Evolutionary conservation across 805 yeast genomes (phyloP).

Genomic region (Cyberlindnera bimundalis): DNA sequence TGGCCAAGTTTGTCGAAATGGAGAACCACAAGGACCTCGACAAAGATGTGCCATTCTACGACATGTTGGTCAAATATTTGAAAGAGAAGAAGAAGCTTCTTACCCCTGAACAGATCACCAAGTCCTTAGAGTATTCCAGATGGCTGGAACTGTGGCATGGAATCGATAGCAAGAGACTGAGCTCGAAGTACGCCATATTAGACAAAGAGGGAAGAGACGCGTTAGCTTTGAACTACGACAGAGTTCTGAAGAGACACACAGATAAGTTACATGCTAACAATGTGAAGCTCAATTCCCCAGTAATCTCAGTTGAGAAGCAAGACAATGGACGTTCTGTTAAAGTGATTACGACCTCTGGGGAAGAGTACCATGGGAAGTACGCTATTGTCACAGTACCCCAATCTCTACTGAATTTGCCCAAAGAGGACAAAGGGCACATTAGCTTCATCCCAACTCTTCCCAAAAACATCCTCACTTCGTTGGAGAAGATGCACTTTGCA

Average conservation of each 20-base stretch:
- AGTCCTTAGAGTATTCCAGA: conserved; percentile 53
- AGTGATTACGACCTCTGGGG: conserved; percentile 30
- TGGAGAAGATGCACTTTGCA: conserved; percentile 54
- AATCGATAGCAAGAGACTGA: conserved; percentile 57
- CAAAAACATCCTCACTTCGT: conserved; percentile 35
- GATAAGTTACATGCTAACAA: conserved; percentile 37
- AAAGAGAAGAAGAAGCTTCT: conserved; percentile 42
- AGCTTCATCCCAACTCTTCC: conserved; percentile 58
- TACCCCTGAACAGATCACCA: conserved; percentile 46
- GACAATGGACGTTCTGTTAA: conserved; percentile 18
- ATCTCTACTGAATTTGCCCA: conserved; percentile 48
- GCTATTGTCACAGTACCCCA: conserved; percentile 76
- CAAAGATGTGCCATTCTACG: conserved; percentile 50
- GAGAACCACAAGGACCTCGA: conserved; percentile 49
- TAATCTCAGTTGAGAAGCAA: conserved; percentile 34
- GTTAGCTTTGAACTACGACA: conserved; percentile 52
- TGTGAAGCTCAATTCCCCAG: conserved; percentile 42
- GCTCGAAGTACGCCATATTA: conserved; percentile 63
- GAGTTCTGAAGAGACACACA: conserved; percentile 45
- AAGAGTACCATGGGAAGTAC: conserved; percentile 44
- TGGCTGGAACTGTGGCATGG: conserved; percentile 80
- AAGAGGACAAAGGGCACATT: conserved; percentile 40
- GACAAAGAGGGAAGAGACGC: conserved; percentile 79
- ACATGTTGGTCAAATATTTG: conserved; percentile 46
- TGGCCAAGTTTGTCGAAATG: conserved; percentile 56